phyloP scores from a whole-genome alignment of 768 basidiomycete genomes.

The Collybia sp. region DNA sequence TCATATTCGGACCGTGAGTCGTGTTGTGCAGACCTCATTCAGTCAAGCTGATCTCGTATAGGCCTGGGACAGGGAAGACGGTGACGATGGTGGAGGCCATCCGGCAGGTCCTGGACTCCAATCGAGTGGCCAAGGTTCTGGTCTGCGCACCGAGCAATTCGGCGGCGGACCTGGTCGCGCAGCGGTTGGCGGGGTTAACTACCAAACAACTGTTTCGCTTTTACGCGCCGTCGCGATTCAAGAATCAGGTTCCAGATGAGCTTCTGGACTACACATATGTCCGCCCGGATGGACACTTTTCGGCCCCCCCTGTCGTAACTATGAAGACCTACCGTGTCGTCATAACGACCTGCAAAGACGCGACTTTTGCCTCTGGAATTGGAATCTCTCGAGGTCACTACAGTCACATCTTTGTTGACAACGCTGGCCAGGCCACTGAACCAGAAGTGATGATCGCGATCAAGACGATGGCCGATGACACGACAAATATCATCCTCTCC shows the following conservation, averaged over 20 bases:
- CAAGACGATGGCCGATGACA: slow-evolving; percentile 38
- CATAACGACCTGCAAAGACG: slow-evolving; percentile 55
- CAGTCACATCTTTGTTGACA: slow-evolving; percentile 58
- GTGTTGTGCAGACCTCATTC: background rate
- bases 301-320: slow-evolving; percentile 34
- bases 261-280: slow-evolving; percentile 32
- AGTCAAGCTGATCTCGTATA: slow-evolving; percentile 12
- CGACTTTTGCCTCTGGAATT: slow-evolving; percentile 39
- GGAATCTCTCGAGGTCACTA: slow-evolving; percentile 52
- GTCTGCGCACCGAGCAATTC: slow-evolving; percentile 69
- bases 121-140: slow-evolving; percentile 43
- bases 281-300: slow-evolving; percentile 37
- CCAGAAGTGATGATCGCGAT: slow-evolving; percentile 54
- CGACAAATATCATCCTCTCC: slow-evolving; percentile 51
- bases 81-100: slow-evolving; percentile 63
- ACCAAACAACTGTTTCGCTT: slow-evolving; percentile 43
- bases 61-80: slow-evolving; percentile 67
- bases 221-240: slow-evolving; percentile 42
- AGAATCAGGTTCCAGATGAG: slow-evolving; percentile 28
- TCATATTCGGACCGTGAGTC: slow-evolving; percentile 64
- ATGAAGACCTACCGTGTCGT: slow-evolving; percentile 46
- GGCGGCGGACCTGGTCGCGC: slow-evolving; percentile 57
- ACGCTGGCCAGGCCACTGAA: slow-evolving; percentile 62
- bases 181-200: slow-evolving; percentile 32
- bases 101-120: slow-evolving; percentile 39